Percentiles rank a stretch among this genome's conserved stretches.
phyloP scores from a whole-genome alignment of 2,329 filamentous ascomycete genomes.

The Diaporthe sp. region DNA sequence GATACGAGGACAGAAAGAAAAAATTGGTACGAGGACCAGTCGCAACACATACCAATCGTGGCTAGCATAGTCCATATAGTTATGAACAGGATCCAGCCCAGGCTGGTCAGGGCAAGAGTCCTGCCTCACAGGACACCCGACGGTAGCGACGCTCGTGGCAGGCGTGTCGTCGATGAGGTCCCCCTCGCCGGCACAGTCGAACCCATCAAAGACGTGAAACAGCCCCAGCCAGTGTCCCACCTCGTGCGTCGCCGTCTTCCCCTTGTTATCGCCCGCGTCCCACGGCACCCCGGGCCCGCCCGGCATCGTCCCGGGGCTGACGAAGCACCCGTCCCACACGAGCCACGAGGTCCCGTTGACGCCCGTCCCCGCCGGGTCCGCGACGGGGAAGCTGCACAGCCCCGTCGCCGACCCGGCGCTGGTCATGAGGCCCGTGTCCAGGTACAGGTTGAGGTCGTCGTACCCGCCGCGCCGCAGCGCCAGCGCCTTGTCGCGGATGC shows the following conservation, averaged over 20 bases:
- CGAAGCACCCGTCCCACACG: constrained; percentile 18
- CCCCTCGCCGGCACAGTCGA: constrained; percentile 5
- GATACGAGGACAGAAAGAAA: no score
- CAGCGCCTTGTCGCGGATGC: constrained; percentile 6
- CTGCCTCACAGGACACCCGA: neutral
- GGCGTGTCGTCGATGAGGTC: constrained; percentile 13
- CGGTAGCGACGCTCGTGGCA: neutral
- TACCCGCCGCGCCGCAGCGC: constrained; percentile 9
- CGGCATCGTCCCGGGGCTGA: constrained; percentile 9
- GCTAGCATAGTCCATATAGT: constrained; percentile 26
- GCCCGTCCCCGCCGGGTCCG: neutral
- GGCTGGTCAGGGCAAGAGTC: constrained; percentile 6
- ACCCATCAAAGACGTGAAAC: neutral
- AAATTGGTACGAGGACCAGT: neutral
- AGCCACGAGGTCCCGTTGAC: constrained; percentile 21
- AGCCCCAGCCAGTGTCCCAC: constrained; percentile 16
- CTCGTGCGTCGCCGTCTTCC: constrained; percentile 9
- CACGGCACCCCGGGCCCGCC: neutral
- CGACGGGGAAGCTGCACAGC: constrained; percentile 5
- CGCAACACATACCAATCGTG: constrained; percentile 4
- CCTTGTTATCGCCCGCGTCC: neutral
- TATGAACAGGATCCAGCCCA: constrained; percentile 8
- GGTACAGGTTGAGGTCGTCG: constrained; percentile 9
- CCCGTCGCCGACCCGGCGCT: constrained; percentile 11
- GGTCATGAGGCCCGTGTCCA: constrained; percentile 19